phyloP scores from a whole-genome alignment of 176 grass and related monocot genomes.

The Stipa capillata region DNA sequence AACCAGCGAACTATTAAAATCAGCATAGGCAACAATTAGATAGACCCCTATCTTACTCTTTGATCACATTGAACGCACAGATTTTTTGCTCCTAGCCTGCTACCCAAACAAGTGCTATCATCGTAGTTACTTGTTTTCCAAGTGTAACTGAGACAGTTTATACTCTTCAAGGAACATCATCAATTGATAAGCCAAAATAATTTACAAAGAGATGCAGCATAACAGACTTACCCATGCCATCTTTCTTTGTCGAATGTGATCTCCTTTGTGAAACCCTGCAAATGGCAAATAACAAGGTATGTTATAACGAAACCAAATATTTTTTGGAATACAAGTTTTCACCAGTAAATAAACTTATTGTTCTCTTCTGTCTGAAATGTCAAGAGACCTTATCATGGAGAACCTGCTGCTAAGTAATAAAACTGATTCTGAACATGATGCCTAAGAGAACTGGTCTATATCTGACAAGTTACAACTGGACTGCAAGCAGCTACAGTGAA shows the following conservation, averaged over 20 bases:
- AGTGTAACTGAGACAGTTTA: not conserved
- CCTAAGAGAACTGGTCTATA: not conserved
- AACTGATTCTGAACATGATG: not conserved
- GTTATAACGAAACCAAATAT: not conserved
- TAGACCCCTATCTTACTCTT: not conserved
- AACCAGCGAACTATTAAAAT: constrained; percentile 24
- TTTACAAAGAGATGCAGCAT: constrained; percentile 16
- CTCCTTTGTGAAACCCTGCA: constrained; percentile 93
- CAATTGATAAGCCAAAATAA: not conserved
- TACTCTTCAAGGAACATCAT: not conserved
- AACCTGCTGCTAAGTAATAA: not conserved
- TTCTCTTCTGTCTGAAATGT: not conserved
- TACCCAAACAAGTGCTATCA: not conserved
- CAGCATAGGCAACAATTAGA: not conserved
- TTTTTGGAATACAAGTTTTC: not conserved
- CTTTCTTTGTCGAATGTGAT: constrained; percentile 91
- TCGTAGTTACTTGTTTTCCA: not conserved
- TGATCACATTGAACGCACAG: not conserved
- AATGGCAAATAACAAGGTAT: not conserved
- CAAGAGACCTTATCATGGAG: not conserved
- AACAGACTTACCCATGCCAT: constrained; percentile 87
- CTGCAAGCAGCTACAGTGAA: not conserved
- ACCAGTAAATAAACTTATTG: not conserved
- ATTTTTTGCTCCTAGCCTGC: not conserved
- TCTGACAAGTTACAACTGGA: not conserved